phyloP scores from a whole-genome alignment of 352 stramenopile genomes.

The Ophiocytium majus region DNA sequence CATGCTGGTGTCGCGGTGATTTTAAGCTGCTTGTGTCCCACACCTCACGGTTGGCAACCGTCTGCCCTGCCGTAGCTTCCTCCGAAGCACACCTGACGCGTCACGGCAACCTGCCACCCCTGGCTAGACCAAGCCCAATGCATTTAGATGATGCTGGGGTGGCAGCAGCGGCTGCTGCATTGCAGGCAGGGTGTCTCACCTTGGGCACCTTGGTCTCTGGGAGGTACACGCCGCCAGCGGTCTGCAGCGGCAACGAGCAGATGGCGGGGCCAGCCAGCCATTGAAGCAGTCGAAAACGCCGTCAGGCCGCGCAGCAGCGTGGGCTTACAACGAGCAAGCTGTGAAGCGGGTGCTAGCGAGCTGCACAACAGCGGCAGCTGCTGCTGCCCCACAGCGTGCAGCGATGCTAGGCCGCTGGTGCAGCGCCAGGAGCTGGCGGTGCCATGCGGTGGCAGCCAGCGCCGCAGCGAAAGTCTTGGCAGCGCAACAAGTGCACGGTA shows the following conservation, averaged over 20 bases:
- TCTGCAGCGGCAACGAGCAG: constrained; percentile 52
- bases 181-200: not conserved
- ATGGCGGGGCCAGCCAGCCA: not conserved
- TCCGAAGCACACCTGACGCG: no score
- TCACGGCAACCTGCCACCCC: not conserved
- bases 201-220: constrained; percentile 78
- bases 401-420: no score
- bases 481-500: not conserved
- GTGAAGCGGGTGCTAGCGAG: no score
- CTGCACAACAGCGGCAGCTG: no score
- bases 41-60: no score
- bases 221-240: constrained; percentile 83
- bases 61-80: no score
- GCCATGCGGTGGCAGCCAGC: not conserved
- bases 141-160: not conserved
- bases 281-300: not conserved
- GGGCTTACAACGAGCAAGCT: not conserved
- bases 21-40: no score
- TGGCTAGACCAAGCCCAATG: not conserved
- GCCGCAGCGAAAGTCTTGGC: not conserved
- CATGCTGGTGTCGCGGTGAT: not conserved
- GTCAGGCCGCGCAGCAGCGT: not conserved
- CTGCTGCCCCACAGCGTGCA: no score
- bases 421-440: no score
- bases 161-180: no score